These are phyloP conservation scores for Xylaria grammica DNA, from an alignment of 495 filamentous ascomycete species.

Conservation along the genomic window DNA sequence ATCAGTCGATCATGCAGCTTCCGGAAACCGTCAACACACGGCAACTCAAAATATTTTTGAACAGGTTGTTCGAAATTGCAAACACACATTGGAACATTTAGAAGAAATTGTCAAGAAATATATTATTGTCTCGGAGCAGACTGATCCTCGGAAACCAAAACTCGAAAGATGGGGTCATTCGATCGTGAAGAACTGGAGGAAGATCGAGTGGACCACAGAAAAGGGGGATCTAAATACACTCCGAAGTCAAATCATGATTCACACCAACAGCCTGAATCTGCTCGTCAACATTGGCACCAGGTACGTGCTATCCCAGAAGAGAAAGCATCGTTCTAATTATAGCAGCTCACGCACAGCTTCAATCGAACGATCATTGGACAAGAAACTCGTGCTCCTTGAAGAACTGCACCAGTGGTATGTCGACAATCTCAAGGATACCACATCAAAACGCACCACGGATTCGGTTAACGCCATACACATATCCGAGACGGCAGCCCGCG, in stretches of 20 bases:
- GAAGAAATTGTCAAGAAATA: slow-evolving; percentile 27
- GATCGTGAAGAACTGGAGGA: slow-evolving; percentile 24
- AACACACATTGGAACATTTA: slow-evolving; percentile 17
- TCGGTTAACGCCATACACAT: neutral
- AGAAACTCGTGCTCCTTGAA: slow-evolving; percentile 9
- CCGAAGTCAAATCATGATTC: slow-evolving; percentile 17
- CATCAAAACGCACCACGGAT: neutral
- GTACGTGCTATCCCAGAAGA: neutral
- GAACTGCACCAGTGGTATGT: slow-evolving; percentile 16
- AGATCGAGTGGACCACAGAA: slow-evolving; percentile 28
- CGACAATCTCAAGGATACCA: slow-evolving; percentile 2
- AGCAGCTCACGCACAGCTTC: slow-evolving; percentile 1
- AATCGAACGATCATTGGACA: slow-evolving; percentile 3
- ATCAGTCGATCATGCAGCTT: neutral
- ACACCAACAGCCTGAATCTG: slow-evolving; percentile 24
- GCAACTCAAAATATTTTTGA: neutral
- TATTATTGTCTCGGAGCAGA: slow-evolving; percentile 8
- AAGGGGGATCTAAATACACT: slow-evolving; percentile 20
- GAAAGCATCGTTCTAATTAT: neutral
- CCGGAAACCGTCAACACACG: neutral
- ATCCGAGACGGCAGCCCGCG: neutral
- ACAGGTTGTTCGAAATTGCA: slow-evolving; percentile 23
- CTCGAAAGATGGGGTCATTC: slow-evolving; percentile 14
- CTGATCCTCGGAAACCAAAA: neutral
- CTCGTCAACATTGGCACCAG: slow-evolving; percentile 8